phyloP scores from a whole-genome alignment of 2,329 filamentous ascomycete genomes.

The Pseudogymnoascus sp. region DNA sequence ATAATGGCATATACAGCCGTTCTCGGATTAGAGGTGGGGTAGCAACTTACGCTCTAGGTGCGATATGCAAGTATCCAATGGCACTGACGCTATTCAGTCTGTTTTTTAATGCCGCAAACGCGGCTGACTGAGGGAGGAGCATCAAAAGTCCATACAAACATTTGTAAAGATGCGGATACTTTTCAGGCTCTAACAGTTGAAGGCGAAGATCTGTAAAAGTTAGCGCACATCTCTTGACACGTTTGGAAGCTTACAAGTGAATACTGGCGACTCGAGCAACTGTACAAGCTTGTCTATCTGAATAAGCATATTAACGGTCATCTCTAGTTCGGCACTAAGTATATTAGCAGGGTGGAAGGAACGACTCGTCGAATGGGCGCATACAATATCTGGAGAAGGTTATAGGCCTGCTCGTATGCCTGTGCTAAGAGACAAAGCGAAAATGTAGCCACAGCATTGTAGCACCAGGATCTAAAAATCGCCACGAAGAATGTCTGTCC shows the following conservation, averaged over 20 bases:
- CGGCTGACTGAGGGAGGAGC: conserved; percentile 95
- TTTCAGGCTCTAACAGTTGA: conserved; percentile 90
- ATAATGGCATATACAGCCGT: background rate
- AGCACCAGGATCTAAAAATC: conserved; percentile 94
- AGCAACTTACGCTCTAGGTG: conserved; percentile 63
- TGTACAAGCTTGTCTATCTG: conserved; percentile 98
- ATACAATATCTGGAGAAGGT: conserved; percentile 90
- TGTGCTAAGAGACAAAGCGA: conserved; percentile 91
- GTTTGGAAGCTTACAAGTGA: conserved; percentile 67
- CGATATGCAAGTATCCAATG: conserved; percentile 87
- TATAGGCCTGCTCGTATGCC: conserved; percentile 96
- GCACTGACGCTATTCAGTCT: conserved; percentile 93
- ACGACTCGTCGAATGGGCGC: conserved; percentile 25
- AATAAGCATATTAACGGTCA: conserved; percentile 97
- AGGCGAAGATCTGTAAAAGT: conserved; percentile 70
- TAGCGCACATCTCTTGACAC: conserved; percentile 11
- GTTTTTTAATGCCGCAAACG: conserved; percentile 94
- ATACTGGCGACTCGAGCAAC: conserved; percentile 91
- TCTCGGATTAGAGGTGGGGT: background rate
- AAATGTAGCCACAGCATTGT: conserved; percentile 96
- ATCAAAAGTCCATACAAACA: conserved; percentile 95
- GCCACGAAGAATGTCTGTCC: conserved; percentile 93
- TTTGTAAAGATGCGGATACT: conserved; percentile 91
- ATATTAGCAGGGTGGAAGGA: conserved; percentile 22
- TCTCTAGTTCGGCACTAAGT: conserved; percentile 81